Base-by-base conservation (phyloP, 352 stramenopile genomes). In the Phytopythium sindhum region DNA sequence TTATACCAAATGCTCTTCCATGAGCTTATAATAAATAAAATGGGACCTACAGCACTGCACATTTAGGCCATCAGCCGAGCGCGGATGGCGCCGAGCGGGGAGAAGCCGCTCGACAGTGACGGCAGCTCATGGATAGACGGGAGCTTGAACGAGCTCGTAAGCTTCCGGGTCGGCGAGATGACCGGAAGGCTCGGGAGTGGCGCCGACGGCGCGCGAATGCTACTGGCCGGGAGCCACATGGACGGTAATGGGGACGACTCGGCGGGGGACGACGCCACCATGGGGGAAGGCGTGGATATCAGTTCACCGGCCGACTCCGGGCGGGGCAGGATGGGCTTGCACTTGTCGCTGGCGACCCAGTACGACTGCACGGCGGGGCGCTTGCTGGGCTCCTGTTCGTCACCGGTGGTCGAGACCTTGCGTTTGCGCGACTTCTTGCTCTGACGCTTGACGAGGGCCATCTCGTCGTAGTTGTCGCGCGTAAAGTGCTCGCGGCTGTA, bases 341-440 rank as follows among this genome's bases (percentile, higher is more conserved):
- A 91, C 53, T 80, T 88, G 31, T 90, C 83, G 28, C 51, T 68
- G 21, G 62, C 57, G 37, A 50, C 56, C 63, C 61, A 79, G 26
- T 53, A 62, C 19, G 65, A 19, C 35, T 75, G 45, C 35, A 35
- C 53, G 12, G 78, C 66, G 2, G 60, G 33, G 21, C 75, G 69
- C 69, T 88, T 90, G 56, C 23, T 39, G 4, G 65, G 61, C 11
- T 75, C 62, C 52, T 84, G 66, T 10, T 85, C 75, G 1, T 68
- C 62, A 21, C 57, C 58, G 47, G 42, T 21, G 28, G 35, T 41
- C 2, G 39, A 68, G 7, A 65, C 69, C 63, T 80, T 82, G 69
- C 84, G 84, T 56, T 93, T 91, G 56, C 82, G 77, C 2, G 81
- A 91, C 72, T 91, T 92, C 65, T 94, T 94, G 72, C 81, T 93